Evolutionary conservation across 306 rosid genomes (phyloP).

Genomic region (Ammopiptanthus mongolicus): DNA sequence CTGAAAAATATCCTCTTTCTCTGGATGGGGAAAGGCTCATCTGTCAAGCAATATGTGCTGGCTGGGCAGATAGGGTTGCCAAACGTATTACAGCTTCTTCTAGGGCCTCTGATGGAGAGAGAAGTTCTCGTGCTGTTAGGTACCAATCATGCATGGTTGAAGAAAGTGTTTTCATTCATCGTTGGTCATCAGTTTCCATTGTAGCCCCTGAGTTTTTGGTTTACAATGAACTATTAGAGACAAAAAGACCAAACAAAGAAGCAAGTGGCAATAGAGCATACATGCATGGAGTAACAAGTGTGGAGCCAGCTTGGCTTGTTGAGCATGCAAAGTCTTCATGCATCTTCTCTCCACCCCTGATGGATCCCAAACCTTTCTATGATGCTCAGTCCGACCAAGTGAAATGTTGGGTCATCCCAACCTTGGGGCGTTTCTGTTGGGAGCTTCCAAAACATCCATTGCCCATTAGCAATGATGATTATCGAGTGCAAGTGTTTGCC

Average conservation of each 20-base stretch:
- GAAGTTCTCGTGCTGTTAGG: constrained; percentile 35
- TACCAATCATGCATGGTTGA: constrained; percentile 72
- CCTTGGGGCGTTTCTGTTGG: constrained; percentile 79
- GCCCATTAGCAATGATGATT: constrained; percentile 34
- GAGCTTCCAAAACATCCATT: constrained; percentile 59
- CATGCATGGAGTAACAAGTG: constrained; percentile 83
- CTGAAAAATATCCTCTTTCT: constrained; percentile 54
- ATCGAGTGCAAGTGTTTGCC: constrained; percentile 55
- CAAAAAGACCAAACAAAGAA: constrained; percentile 75
- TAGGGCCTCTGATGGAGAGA: constrained; percentile 37
- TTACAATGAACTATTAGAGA: constrained; percentile 72
- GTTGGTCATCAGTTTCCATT: constrained; percentile 57
- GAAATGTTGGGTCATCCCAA: constrained; percentile 56
- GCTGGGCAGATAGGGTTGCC: constrained; percentile 97
- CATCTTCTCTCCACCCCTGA: constrained; percentile 52
- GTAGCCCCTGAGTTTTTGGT: constrained; percentile 81
- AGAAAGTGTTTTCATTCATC: constrained; percentile 68
- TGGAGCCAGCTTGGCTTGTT: constrained; percentile 82
- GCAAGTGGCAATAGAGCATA: constrained; percentile 57
- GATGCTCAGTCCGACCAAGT: constrained; percentile 60
- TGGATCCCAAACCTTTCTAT: constrained; percentile 63
- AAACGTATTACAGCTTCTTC: constrained; percentile 57
- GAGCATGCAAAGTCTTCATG: constrained; percentile 68
- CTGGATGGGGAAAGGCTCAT: constrained; percentile 71
- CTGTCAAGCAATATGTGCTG: constrained; percentile 90